These are phyloP conservation scores for Colletotrichum nymphaeae DNA, from an alignment of 2,329 filamentous ascomycete species.

Conservation along the genomic window DNA sequence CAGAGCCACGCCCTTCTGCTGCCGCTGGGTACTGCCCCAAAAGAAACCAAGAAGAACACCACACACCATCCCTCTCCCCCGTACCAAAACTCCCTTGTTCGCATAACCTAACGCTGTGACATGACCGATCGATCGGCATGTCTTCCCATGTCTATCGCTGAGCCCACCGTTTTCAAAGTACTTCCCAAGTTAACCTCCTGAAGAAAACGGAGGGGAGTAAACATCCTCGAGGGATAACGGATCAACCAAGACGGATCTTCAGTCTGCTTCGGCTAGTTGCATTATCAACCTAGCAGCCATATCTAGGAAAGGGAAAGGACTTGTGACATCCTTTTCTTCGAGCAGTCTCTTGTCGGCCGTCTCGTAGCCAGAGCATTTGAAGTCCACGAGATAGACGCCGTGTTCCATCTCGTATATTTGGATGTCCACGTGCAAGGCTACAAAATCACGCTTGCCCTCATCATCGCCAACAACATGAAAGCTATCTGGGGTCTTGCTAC, in stretches of 20 bases:
- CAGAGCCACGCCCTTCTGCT: slow-evolving; percentile 1
- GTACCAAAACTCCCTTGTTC: slow-evolving; percentile 30
- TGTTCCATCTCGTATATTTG: slow-evolving; percentile 95
- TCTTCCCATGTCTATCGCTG: slow-evolving; percentile 20
- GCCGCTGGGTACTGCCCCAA: background rate
- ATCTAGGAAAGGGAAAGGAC: slow-evolving; percentile 95
- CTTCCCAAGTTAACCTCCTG: slow-evolving; percentile 8
- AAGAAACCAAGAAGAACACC: slow-evolving; percentile 1
- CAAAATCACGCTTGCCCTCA: slow-evolving; percentile 67
- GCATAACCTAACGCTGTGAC: slow-evolving; percentile 26
- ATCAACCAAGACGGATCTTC: slow-evolving; percentile 36
- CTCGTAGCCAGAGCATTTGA: slow-evolving; percentile 98
- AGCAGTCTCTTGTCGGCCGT: slow-evolving; percentile 77
- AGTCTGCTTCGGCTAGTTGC: slow-evolving; percentile 86
- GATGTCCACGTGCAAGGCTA: slow-evolving; percentile 96
- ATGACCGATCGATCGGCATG: slow-evolving; percentile 11
- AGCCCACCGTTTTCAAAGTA: slow-evolving; percentile 25
- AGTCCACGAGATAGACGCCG: slow-evolving; percentile 95
- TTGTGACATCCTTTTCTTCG: slow-evolving; percentile 95
- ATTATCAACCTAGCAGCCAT: slow-evolving; percentile 93
- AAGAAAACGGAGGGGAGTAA: slow-evolving; percentile 17
- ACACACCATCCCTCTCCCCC: slow-evolving; percentile 14
- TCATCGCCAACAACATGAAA: slow-evolving; percentile 55
- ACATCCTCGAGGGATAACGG: slow-evolving; percentile 1
- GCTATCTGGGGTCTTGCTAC: slow-evolving; percentile 44